Conservation (phyloP, 352 stramenopile species). For the Pythium utonaiense region DNA sequence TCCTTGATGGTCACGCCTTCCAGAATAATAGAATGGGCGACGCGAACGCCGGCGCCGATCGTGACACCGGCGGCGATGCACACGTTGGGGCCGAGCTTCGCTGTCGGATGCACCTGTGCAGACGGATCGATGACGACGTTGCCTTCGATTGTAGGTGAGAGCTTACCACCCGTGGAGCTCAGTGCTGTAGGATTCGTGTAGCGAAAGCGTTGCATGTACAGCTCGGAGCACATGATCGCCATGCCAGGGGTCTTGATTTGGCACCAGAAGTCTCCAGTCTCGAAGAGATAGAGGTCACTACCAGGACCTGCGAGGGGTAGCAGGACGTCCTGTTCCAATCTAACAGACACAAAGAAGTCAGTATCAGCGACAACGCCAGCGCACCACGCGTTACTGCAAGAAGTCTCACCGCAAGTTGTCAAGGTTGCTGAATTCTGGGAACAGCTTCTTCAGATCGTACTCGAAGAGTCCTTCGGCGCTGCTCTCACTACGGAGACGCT, state of each 20-base stretch:
- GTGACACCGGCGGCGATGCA: conserved; percentile 81
- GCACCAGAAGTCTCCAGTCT: conserved; percentile 88
- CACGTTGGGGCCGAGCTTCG: conserved; percentile 85
- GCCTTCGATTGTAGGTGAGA: conserved; percentile 82
- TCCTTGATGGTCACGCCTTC: conserved; percentile 87
- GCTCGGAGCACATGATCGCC: conserved; percentile 87
- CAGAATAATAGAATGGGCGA: conserved; percentile 87
- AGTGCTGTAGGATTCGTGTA: conserved; percentile 85
- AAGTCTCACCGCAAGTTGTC: conserved; percentile 67
- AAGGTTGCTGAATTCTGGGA: conserved; percentile 83
- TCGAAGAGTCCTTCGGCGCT: conserved; percentile 64
- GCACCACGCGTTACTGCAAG: conserved; percentile 6
- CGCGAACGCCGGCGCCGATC: conserved; percentile 73
- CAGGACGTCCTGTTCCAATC: conserved; percentile 83
- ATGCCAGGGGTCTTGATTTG: conserved; percentile 90
- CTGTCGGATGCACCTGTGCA: conserved; percentile 77
- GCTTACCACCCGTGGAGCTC: conserved; percentile 74
- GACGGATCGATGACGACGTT: conserved; percentile 83
- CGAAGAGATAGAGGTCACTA: conserved; percentile 61
- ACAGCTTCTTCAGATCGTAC: conserved; percentile 84
- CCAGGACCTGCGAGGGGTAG: conserved; percentile 76
- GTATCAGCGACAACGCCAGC: conserved; percentile 12
- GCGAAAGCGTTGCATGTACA: conserved; percentile 90
- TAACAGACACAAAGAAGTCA: conserved; percentile 14
- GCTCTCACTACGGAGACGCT: conserved; percentile 73